Evolutionary conservation across 1,139 yeast species (phyloP), one percentile per base, ranked within the genome.

Genomic region (Ogataea hybrid): DNA sequence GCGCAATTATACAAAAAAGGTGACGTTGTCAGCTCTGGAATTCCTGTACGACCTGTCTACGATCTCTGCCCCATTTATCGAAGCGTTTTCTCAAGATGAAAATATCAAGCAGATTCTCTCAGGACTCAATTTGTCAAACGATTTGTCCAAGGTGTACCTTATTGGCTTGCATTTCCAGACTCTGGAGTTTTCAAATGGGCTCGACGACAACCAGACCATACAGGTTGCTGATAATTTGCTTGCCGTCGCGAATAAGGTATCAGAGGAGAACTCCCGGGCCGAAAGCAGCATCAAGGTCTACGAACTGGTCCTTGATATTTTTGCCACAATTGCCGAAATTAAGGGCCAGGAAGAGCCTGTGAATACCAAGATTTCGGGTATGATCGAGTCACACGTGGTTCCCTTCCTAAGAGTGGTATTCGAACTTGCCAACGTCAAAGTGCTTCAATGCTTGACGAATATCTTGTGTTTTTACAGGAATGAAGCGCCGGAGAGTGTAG

Each of bases 271-370:
- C 40, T 61, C 67, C 8, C 62, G 60, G 14, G 80, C 85, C 6
- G 73, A 79, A 51, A 65, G 75, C 32, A 72, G 77, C 37, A 63
- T 84, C 35, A 81, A 79, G 58, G 73, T 84, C 4, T 68, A 85
- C 25, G 95, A 87, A 54, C 71, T 82, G 1, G 70, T 84, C 0
- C 65, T 89, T 29, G 97, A 90, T 58, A 63, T 90, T 28, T 69
- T 86, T 25, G 80, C 96, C 1, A 82, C 92, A 1, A 68, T 82
- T 6, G 75, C 86, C 53, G 97, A 90, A 59, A 81, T 40, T 69
- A 65, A 48, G 33, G 69, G 65, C 20, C 59, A 60, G 22, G 43
- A 40, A 32, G 47, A 29, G 28, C 45, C 12, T 17, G 37, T 12
- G 34, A 35, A 10, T 38, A 43, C 20, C 28, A 32, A 32, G 15